A percentile compares a stretch with the other conserved stretches of the same genome.
These are phyloP conservation scores for Pyrenophora graminea DNA, from an alignment of 2,329 filamentous ascomycete genomes.

Conservation along the genomic window DNA sequence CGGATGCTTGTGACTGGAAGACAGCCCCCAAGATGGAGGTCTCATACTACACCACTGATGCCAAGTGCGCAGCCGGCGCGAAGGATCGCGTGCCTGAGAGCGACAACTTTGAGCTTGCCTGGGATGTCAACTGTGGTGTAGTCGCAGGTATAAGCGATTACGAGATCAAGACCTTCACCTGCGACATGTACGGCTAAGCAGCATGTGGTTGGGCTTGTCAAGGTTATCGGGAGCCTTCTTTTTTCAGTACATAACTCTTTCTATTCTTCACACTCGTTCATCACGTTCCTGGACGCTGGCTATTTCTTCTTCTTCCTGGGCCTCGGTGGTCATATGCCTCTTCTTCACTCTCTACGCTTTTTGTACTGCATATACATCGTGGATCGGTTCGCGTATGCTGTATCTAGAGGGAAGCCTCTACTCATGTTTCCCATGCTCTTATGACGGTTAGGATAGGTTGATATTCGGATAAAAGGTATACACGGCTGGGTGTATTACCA, in stretches of 20 bases:
- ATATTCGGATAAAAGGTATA: background rate
- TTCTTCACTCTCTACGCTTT: background rate
- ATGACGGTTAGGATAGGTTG: constrained; percentile 1
- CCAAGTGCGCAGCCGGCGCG: constrained; percentile 43
- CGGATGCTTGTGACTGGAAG: constrained; percentile 42
- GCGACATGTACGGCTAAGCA: constrained; percentile 29
- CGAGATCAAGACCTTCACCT: constrained; percentile 46
- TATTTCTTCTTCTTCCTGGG: constrained; percentile 1
- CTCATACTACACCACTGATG: constrained; percentile 47
- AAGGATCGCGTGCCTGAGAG: constrained; percentile 28
- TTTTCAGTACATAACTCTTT: constrained; percentile 12
- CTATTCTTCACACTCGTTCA: constrained; percentile 15
- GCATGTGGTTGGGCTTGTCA: background rate
- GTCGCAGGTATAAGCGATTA: constrained; percentile 52
- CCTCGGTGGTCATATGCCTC: background rate
- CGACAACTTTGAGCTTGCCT: constrained; percentile 48
- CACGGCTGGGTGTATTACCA: background rate
- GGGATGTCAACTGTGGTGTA: constrained; percentile 44
- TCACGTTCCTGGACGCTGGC: constrained; percentile 14
- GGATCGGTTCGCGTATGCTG: background rate
- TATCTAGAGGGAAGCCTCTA: background rate
- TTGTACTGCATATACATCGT: background rate
- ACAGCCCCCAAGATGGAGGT: constrained; percentile 50
- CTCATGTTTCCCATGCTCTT: background rate
- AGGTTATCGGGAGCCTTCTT: background rate